phyloP scores from a whole-genome alignment of 2,329 filamentous ascomycete species.

The Colletotrichum siamense region DNA sequence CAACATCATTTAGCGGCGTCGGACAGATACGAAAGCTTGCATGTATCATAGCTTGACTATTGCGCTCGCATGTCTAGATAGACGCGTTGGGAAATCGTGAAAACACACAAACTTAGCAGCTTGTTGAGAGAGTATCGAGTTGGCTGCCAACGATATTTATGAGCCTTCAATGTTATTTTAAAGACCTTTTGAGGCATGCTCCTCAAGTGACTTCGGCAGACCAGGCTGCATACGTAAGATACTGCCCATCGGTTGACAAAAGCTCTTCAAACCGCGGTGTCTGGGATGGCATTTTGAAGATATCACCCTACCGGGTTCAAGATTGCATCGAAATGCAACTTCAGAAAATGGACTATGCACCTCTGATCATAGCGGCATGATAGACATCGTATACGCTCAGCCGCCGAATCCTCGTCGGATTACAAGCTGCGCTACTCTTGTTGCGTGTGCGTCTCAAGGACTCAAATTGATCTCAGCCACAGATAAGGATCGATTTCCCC shows the following conservation, averaged over 20 bases:
- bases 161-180: no score
- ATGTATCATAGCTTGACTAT: not conserved
- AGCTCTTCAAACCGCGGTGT: not conserved
- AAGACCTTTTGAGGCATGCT: not conserved
- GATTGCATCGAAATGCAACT: not conserved
- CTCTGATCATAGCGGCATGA: not conserved
- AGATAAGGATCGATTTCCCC: not conserved
- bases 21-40: not conserved
- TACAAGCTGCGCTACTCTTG: not conserved
- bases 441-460: not conserved
- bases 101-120: not conserved
- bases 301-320: not conserved
- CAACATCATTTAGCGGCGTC: not conserved
- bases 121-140: not conserved
- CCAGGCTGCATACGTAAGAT: not conserved
- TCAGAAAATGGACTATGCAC: not conserved
- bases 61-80: not conserved
- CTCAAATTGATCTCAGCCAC: not conserved
- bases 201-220: not conserved
- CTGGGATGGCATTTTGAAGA: not conserved
- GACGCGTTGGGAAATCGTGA: not conserved
- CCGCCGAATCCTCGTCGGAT: not conserved
- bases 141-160: not conserved
- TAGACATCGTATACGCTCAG: not conserved
- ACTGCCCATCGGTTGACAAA: not conserved